These are phyloP conservation scores for Hanseniaspora taiwanica DNA, from an alignment of 805 yeast genomes.

Conservation along the genomic window DNA sequence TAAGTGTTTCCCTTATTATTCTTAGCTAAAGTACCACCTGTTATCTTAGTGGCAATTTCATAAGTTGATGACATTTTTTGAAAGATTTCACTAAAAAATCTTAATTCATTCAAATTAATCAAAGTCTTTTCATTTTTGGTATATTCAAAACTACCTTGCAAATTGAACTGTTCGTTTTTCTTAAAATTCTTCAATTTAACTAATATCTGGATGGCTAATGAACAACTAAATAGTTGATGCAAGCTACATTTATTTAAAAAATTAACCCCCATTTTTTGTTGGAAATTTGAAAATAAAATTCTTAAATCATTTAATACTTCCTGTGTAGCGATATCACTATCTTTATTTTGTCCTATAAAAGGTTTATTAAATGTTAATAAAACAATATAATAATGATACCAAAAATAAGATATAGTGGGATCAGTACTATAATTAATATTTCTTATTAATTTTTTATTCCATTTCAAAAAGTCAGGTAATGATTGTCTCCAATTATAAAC, in stretches of 20 bases:
- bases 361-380: slow-evolving; percentile 49
- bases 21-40: not conserved
- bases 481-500: slow-evolving; percentile 38
- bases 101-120: slow-evolving; percentile 9
- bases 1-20: not conserved
- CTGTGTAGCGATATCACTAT: slow-evolving; percentile 16
- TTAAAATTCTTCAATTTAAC: slow-evolving; percentile 10
- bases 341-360: slow-evolving; percentile 32
- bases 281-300: slow-evolving; percentile 18
- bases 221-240: slow-evolving; percentile 22
- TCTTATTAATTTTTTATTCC: slow-evolving; percentile 32
- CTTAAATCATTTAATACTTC: slow-evolving; percentile 20
- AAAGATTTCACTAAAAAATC: slow-evolving; percentile 16
- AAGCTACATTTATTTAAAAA: slow-evolving; percentile 15
- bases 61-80: slow-evolving; percentile 4
- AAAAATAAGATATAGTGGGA: slow-evolving; percentile 39
- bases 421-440: slow-evolving; percentile 32
- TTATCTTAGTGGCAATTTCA: not conserved
- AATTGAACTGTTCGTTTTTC: not conserved
- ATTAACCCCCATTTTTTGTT: slow-evolving; percentile 11
- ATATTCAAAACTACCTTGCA: not conserved
- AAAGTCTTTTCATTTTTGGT: not conserved
- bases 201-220: slow-evolving; percentile 20
- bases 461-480: slow-evolving; percentile 35
- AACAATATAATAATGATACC: slow-evolving; percentile 46